phyloP scores from a whole-genome alignment of 129 eudicot genomes.

The Centella asiatica region DNA sequence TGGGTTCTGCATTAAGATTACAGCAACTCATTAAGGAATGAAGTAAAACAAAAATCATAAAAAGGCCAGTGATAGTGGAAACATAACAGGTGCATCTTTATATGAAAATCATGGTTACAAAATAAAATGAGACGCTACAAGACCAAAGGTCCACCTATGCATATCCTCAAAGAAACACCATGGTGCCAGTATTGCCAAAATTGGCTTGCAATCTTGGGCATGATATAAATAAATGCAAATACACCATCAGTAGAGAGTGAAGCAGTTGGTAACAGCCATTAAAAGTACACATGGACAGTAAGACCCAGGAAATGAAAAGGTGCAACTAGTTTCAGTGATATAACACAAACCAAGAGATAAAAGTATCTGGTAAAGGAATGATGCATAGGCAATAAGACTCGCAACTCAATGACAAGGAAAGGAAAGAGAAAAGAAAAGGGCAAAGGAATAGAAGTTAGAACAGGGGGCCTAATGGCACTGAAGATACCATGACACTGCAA shows the following conservation, averaged over 20 bases:
- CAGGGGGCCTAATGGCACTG: background rate
- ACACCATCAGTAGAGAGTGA: background rate
- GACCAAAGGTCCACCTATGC: too few species aligned
- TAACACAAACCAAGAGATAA: too few species aligned
- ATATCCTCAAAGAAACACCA: background rate
- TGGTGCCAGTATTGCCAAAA: too few species aligned
- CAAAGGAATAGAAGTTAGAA: background rate
- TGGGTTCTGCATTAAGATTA: slow-evolving; percentile 26
- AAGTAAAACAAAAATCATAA: too few species aligned
- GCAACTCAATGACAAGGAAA: background rate
- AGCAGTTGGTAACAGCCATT: background rate
- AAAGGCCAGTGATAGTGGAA: too few species aligned
- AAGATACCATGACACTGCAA: slow-evolving; percentile 1
- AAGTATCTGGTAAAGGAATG: background rate
- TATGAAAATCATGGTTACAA: too few species aligned
- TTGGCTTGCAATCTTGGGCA: too few species aligned
- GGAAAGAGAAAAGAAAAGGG: too few species aligned
- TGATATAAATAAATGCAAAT: background rate
- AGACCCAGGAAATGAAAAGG: background rate
- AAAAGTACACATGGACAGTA: background rate
- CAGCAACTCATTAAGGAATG: background rate
- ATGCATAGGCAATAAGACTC: background rate
- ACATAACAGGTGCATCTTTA: too few species aligned
- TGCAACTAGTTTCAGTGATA: background rate
- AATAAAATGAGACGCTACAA: too few species aligned